phyloP scores from a whole-genome alignment of 257 asterid genomes.

The Solanum clarkiae region DNA sequence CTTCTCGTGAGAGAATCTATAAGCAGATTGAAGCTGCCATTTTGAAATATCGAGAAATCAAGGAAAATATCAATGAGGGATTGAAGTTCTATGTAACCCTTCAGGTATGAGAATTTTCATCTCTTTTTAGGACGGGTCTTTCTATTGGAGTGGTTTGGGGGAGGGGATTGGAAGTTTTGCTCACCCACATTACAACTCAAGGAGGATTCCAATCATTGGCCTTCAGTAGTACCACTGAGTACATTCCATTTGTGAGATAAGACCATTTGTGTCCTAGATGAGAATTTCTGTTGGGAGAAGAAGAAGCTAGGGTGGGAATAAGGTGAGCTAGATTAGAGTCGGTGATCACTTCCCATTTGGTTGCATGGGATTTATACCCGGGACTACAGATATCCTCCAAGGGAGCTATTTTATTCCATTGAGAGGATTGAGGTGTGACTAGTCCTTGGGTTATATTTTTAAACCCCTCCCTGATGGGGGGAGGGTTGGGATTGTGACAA shows the following conservation, averaged over 20 bases:
- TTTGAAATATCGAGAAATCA: slow-evolving; percentile 74
- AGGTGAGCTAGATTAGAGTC: not conserved
- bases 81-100: slow-evolving; percentile 88
- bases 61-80: slow-evolving; percentile 95
- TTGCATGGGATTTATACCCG: not conserved
- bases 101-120: slow-evolving; percentile 44
- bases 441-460: not conserved
- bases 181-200: not conserved
- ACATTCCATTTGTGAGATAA: not conserved
- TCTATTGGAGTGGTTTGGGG: not conserved
- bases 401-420: not conserved
- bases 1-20: slow-evolving; percentile 79
- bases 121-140: not conserved
- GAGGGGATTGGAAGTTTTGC: not conserved
- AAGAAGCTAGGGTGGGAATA: not conserved
- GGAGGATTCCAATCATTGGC: not conserved
- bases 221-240: not conserved
- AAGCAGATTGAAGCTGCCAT: slow-evolving; percentile 95
- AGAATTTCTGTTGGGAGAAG: not conserved
- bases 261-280: not conserved
- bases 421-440: not conserved
- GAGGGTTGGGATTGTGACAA: not conserved
- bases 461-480: not conserved
- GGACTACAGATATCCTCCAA: not conserved
- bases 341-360: not conserved